phyloP scores from a whole-genome alignment of 2,329 filamentous ascomycete genomes.

The Trichoderma asperellum region DNA sequence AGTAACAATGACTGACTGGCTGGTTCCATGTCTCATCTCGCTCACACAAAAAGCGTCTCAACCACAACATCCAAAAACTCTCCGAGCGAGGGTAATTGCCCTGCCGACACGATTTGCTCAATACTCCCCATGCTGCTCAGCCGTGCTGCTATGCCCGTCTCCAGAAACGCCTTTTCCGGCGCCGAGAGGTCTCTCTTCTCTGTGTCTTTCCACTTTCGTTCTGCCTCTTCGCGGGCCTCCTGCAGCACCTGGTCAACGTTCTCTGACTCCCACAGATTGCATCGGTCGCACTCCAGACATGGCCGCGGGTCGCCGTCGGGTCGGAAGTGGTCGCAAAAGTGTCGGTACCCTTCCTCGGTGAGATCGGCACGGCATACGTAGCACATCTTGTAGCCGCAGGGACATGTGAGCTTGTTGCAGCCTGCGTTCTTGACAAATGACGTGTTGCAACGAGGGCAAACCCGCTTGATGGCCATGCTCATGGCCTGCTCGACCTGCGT shows the following conservation, averaged over 20 bases:
- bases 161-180: slow-evolving; percentile 60
- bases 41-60: slow-evolving; percentile 49
- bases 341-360: slow-evolving; percentile 76
- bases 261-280: slow-evolving; percentile 78
- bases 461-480: slow-evolving; percentile 91
- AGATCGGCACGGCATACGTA: slow-evolving; percentile 88
- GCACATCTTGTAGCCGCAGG: slow-evolving; percentile 97
- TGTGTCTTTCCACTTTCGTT: slow-evolving; percentile 69
- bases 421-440: slow-evolving; percentile 91
- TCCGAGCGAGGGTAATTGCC: slow-evolving; percentile 45
- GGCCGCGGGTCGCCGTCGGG: slow-evolving; percentile 71
- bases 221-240: slow-evolving; percentile 71
- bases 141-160: slow-evolving; percentile 53
- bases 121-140: slow-evolving; percentile 36
- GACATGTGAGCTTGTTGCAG: slow-evolving; percentile 96
- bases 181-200: slow-evolving; percentile 63
- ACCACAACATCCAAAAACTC: slow-evolving; percentile 53
- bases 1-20: neutral
- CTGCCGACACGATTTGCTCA: slow-evolving; percentile 40
- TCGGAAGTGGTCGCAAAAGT: slow-evolving; percentile 96
- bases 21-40: neutral
- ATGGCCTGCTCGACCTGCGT: slow-evolving; percentile 91
- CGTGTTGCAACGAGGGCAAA: slow-evolving; percentile 88
- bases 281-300: slow-evolving; percentile 79
- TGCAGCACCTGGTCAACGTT: slow-evolving; percentile 70